Conservation (phyloP, 768 basidiomycete genomes). For the Termitomyces eurrhizus region DNA sequence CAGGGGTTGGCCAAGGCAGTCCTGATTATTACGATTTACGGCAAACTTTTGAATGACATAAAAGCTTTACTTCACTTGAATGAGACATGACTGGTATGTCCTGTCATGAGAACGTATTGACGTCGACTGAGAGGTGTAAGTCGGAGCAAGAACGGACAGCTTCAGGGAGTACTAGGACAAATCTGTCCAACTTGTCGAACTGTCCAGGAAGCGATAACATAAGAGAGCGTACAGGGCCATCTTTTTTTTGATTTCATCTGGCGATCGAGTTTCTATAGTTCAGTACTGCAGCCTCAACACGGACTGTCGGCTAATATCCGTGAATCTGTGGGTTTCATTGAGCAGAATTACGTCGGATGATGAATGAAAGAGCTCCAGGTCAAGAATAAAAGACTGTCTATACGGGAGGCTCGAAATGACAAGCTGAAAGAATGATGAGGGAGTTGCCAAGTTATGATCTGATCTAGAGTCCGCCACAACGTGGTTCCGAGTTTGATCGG, state of each 20-base stretch:
- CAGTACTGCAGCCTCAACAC: background rate
- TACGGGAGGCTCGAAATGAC: background rate
- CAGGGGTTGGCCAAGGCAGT: background rate
- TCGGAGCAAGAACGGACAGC: conserved; percentile 6
- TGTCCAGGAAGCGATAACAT: conserved; percentile 4
- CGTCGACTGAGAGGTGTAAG: background rate
- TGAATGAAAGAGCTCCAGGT: background rate
- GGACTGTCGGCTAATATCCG: background rate
- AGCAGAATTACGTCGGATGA: background rate
- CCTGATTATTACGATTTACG: background rate
- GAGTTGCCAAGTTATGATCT: conserved; percentile 1
- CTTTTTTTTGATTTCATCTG: background rate
- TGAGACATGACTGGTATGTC: background rate
- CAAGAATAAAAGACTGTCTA: background rate
- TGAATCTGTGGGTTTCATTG: background rate
- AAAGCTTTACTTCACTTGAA: background rate
- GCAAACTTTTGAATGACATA: background rate
- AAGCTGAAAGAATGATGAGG: conserved; percentile 3
- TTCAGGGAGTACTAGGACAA: background rate
- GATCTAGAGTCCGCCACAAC: conserved; percentile 11
- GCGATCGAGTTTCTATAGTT: background rate
- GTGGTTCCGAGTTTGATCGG: conserved; percentile 4
- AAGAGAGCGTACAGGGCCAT: background rate
- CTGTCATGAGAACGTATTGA: background rate
- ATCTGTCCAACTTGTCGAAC: conserved; percentile 6